phyloP scores from a whole-genome alignment of 352 stramenopile species.

The Poterioochromonas sp. region DNA sequence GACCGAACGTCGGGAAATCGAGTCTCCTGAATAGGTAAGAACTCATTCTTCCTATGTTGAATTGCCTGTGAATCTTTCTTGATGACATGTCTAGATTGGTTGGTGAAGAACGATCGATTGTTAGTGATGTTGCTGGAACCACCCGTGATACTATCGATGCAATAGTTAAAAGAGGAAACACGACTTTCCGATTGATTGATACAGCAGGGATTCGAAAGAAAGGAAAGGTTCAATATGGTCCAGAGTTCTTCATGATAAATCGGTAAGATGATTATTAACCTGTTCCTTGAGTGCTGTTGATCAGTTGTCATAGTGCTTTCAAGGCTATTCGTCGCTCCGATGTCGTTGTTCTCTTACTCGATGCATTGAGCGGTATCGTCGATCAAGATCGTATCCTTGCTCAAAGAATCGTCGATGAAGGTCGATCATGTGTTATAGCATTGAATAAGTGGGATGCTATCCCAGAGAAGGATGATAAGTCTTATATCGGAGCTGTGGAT shows the following conservation, averaged over 20 bases:
- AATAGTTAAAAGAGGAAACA: conserved; percentile 54
- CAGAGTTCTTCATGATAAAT: conserved; percentile 82
- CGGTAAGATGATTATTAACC: no score
- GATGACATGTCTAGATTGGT: conserved; percentile 60
- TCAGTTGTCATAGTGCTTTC: conserved; percentile 45
- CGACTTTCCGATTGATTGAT: conserved; percentile 70
- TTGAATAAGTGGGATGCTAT: conserved; percentile 75
- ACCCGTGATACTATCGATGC: conserved; percentile 79
- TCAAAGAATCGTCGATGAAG: conserved; percentile 44
- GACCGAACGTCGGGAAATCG: conserved; percentile 78
- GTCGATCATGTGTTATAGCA: conserved; percentile 61
- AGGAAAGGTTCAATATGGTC: conserved; percentile 62
- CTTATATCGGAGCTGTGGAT: conserved; percentile 57
- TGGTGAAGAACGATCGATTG: conserved; percentile 63
- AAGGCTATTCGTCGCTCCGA: conserved; percentile 68
- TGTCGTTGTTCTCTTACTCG: conserved; percentile 56
- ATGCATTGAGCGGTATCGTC: conserved; percentile 51
- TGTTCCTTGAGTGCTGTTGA: no score
- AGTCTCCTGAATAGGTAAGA: conserved; percentile 44
- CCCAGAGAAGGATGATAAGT: conserved; percentile 64
- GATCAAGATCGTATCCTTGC: conserved; percentile 62
- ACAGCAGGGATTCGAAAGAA: conserved; percentile 62
- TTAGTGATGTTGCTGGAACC: conserved; percentile 69
- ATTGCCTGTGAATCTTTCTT: background rate
- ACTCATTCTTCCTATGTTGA: background rate